Evolutionary conservation across 1,139 yeast genomes (phyloP).

Genomic region (Wickerhamomyces sp.): DNA sequence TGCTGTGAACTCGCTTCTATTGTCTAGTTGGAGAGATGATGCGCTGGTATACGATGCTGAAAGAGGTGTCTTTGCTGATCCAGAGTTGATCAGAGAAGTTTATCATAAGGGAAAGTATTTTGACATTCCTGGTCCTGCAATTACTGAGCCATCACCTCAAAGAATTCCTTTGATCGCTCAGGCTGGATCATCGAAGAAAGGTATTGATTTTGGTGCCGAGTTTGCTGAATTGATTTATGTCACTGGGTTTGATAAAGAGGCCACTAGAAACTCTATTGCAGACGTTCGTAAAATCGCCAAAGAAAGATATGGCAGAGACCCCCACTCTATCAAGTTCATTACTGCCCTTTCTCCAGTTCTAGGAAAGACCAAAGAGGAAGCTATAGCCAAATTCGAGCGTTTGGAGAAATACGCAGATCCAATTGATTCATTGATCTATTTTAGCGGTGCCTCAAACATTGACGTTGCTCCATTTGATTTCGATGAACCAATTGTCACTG

Average conservation of each 20-base stretch:
- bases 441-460: constrained; percentile 6
- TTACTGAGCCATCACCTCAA: constrained; percentile 2
- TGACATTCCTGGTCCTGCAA: constrained; percentile 1
- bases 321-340: constrained; percentile 8
- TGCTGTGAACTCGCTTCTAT: background rate
- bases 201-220: constrained; percentile 1
- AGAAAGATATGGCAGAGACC: constrained; percentile 6
- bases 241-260: constrained; percentile 18
- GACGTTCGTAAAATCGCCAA: constrained; percentile 4
- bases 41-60: background rate
- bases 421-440: constrained; percentile 9
- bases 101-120: background rate
- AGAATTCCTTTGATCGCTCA: constrained; percentile 1
- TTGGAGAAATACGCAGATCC: constrained; percentile 7
- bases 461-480: constrained; percentile 2
- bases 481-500: constrained; percentile 4
- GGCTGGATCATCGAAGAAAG: constrained; percentile 1
- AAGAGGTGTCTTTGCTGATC: constrained; percentile 1
- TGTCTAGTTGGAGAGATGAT: constrained; percentile 2
- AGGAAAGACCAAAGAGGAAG: constrained; percentile 10
- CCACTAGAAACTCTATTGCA: constrained; percentile 1
- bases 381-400: constrained; percentile 7
- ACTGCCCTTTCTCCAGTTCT: constrained; percentile 8
- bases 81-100: constrained; percentile 2
- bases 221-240: constrained; percentile 1